Percentiles rank a stretch among this genome's conserved stretches.
Evolutionary conservation across 148 eudicot species (phyloP).

Genomic region (Chenopodium berlandieri): DNA sequence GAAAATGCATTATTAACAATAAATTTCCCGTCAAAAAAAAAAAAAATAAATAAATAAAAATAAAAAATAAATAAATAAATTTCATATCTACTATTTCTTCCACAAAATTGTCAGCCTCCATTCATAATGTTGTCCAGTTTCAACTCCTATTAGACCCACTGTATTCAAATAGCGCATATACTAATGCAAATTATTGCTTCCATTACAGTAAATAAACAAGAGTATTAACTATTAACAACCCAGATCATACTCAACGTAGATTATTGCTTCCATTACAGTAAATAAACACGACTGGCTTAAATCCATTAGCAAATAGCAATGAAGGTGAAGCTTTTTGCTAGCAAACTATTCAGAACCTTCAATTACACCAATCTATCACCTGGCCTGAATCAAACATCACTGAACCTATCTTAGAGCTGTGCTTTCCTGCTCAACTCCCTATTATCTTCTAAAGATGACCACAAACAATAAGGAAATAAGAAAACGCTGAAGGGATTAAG

Average conservation of each 20-base stretch:
- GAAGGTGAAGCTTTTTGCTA: not conserved
- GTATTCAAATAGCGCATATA: not conserved
- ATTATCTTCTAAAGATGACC: too few species aligned
- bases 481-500: not conserved
- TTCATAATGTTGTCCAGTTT: not conserved
- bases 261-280: not conserved
- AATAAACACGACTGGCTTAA: not conserved
- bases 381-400: not conserved
- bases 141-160: not conserved
- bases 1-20: not conserved
- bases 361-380: not conserved
- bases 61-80: too few species aligned
- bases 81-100: not conserved
- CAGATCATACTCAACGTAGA: not conserved
- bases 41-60: too few species aligned
- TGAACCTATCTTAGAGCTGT: not conserved
- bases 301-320: not conserved
- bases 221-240: not conserved
- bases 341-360: not conserved
- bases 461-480: not conserved
- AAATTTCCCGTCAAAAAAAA: not conserved
- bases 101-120: not conserved
- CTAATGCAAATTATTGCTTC: not conserved
- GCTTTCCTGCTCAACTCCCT: too few species aligned
- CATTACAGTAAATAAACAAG: not conserved